Evolutionary conservation across 2,329 filamentous ascomycete genomes (phyloP).

Genomic region (Elsinoe necatrix): DNA sequence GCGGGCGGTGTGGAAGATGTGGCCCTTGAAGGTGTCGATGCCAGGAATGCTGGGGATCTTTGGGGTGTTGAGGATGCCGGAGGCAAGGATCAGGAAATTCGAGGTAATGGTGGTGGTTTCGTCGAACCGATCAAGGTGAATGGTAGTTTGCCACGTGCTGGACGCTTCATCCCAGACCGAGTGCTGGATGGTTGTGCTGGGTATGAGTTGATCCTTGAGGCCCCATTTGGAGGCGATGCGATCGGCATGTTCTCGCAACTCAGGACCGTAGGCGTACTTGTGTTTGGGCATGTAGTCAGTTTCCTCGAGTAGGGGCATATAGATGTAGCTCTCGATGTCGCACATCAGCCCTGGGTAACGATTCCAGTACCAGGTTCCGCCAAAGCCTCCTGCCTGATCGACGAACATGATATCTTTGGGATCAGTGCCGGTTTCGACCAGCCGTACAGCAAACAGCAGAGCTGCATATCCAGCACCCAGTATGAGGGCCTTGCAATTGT

Average conservation of each 20-base stretch:
- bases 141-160: constrained; percentile 28
- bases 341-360: constrained; percentile 43
- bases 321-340: constrained; percentile 53
- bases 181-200: constrained; percentile 34
- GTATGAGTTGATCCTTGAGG: constrained; percentile 26
- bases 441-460: constrained; percentile 34
- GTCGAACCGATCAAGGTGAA: constrained; percentile 17
- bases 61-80: constrained; percentile 36
- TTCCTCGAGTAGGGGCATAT: constrained; percentile 53
- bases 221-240: constrained; percentile 38
- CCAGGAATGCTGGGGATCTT: constrained; percentile 40
- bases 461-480: constrained; percentile 40
- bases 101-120: constrained; percentile 8
- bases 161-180: constrained; percentile 42
- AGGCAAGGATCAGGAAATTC: constrained; percentile 24
- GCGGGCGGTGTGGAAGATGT: constrained; percentile 37
- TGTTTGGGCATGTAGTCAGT: constrained; percentile 50
- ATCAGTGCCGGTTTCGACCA: constrained; percentile 33
- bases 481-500: constrained; percentile 27
- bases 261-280: constrained; percentile 38
- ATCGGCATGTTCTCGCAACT: constrained; percentile 41
- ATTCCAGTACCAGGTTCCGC: constrained; percentile 45
- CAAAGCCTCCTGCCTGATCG: constrained; percentile 41
- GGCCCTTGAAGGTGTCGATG: constrained; percentile 32
- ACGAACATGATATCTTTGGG: constrained; percentile 34